Base-by-base conservation (phyloP, 306 rosid species). In the Comarum palustre region DNA sequence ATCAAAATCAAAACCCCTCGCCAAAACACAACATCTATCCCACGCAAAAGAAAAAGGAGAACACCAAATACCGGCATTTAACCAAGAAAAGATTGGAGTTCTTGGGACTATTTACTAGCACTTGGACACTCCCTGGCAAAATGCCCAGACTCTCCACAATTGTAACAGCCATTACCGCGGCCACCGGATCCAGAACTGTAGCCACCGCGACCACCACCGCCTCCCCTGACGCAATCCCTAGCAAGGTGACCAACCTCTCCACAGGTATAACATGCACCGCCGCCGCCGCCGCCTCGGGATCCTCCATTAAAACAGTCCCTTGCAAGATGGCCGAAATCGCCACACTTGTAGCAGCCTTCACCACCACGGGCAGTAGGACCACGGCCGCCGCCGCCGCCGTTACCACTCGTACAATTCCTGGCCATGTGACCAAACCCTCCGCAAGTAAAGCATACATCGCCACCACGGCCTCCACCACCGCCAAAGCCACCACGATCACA, bases 211-310 rank as follows among this genome's bases (percentile, higher is more conserved):
- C 87, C 84, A 0, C 81, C 84, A 0, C 79, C 79, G 3, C 65
- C 96, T 90, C 9, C 91, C 92, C 67, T 31, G 10, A 15, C 55
- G 31, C 97, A 91, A 75, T 91, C 95, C 82, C 89, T 87, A 12
- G 97, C 94, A 73, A 88, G 2, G 47, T 91, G 97, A 32, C 97
- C 97, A 1, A 73, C 78, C 39, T 84, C 91, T 2, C 96, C 93
- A 41, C 96, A 90, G 6, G 62, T 78, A 62, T 72, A 90, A 57
- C 96, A 88, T 17, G 36, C 66, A 7, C 77, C 65, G 6, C 79
- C 79, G 19, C 74, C 79, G 0, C 73, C 77, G 0, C 81, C 67
- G 1, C 76, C 79, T 0, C 81, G 69, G 0, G 80, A 69, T 0
- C 82, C 77, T 8, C 55, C 54, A 3, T 3, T 34, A 6, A 32